Conservation (phyloP, 2,329 filamentous ascomycete species). For the Venturiaceae sp. region DNA sequence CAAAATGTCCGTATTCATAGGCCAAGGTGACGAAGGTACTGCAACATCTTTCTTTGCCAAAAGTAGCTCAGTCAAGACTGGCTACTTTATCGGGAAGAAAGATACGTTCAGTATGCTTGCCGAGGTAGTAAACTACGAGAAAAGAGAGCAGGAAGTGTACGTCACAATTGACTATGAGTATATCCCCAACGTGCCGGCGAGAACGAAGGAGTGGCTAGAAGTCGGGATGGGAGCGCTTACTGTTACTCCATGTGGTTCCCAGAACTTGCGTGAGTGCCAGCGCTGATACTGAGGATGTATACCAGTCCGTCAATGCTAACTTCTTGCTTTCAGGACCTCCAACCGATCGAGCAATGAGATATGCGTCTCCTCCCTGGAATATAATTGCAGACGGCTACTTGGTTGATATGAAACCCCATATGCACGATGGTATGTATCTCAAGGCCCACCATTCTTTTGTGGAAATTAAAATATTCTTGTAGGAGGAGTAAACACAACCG, state of each 20-base stretch:
- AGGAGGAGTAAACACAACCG: slow-evolving; percentile 1
- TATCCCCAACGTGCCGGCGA: background rate
- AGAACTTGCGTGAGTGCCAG: background rate
- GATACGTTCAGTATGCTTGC: background rate
- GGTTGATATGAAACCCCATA: slow-evolving; percentile 3
- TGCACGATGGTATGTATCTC: slow-evolving; percentile 4
- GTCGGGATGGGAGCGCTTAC: slow-evolving; percentile 5
- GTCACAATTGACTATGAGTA: slow-evolving; percentile 6
- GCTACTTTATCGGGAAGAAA: slow-evolving; percentile 2
- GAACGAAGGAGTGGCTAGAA: slow-evolving; percentile 5
- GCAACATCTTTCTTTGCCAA: background rate
- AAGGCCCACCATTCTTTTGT: background rate
- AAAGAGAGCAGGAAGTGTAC: slow-evolving; percentile 3
- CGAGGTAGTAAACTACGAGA: slow-evolving; percentile 7
- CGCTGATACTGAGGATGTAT: background rate
- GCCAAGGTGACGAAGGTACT: slow-evolving; percentile 2
- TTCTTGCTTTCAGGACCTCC: slow-evolving; percentile 7
- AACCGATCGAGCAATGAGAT: background rate
- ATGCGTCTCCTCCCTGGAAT: slow-evolving; percentile 1
- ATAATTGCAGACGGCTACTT: slow-evolving; percentile 5
- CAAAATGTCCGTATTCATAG: slow-evolving; percentile 4
- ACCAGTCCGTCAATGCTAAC: background rate
- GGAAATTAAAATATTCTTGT: background rate
- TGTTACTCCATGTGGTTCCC: slow-evolving; percentile 1
- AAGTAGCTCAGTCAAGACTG: slow-evolving; percentile 4